Conservation (phyloP, 306 rosid species). For the Cucumis melo region DNA sequence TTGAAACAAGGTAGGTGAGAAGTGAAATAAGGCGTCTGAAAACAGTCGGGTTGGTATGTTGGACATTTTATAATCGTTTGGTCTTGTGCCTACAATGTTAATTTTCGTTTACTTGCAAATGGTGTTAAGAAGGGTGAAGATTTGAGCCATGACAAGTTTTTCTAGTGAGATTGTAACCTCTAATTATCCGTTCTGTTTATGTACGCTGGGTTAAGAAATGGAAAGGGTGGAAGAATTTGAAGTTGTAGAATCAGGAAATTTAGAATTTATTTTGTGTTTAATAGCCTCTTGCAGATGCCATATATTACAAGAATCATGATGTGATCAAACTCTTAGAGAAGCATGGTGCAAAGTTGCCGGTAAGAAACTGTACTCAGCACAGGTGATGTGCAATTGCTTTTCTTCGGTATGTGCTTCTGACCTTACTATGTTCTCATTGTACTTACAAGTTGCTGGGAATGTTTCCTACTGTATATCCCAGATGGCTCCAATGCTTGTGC, state of each 20-base stretch:
- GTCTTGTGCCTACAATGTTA: not conserved
- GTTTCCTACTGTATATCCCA: constrained; percentile 11
- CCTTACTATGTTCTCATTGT: constrained; percentile 7
- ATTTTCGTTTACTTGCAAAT: not conserved
- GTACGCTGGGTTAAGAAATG: not conserved
- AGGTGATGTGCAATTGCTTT: not conserved
- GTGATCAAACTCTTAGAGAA: constrained; percentile 73
- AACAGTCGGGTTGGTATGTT: not conserved
- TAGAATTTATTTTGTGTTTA: constrained; percentile 11
- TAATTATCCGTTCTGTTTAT: not conserved
- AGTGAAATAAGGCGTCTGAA: not conserved
- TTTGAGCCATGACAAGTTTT: not conserved
- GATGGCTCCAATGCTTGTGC: constrained; percentile 82
- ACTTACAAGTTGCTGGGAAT: not conserved
- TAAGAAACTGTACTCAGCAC: constrained; percentile 9
- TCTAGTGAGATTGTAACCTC: not conserved
- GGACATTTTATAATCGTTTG: not conserved
- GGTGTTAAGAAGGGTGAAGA: not conserved
- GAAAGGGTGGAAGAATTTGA: not conserved
- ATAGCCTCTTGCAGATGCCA: constrained; percentile 90
- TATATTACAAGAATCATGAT: constrained; percentile 54
- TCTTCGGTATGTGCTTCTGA: not conserved
- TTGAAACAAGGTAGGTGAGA: not conserved
- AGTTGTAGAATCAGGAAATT: not conserved
- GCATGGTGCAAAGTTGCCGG: constrained; percentile 70